Conservation (phyloP, 352 stramenopile genomes). For the Blastocystis sp. region DNA sequence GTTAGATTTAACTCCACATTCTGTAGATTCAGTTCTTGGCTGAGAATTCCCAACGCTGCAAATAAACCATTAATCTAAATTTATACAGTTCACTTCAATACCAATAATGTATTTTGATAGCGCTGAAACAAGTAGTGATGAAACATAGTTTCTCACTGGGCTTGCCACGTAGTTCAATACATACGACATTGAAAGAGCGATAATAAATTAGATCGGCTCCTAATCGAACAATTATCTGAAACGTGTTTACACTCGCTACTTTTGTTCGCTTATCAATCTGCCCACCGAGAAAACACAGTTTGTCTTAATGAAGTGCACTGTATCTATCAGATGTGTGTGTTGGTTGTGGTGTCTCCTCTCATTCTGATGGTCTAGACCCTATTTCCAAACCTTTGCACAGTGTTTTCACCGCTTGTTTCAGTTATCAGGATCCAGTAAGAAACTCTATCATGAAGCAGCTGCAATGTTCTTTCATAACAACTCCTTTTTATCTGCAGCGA, state of each 20-base stretch:
- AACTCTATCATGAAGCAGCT: no score
- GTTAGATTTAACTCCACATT: constrained; percentile 60
- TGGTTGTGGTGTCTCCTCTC: no score
- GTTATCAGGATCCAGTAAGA: no score
- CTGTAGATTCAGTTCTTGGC: constrained; percentile 57
- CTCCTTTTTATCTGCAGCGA: no score
- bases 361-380: no score
- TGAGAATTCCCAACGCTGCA: constrained; percentile 49
- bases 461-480: no score
- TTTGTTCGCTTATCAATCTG: neutral
- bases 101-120: constrained; percentile 61
- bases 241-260: neutral
- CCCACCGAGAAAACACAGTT: neutral
- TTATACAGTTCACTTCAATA: constrained; percentile 52
- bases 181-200: constrained; percentile 8
- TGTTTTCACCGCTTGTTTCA: no score
- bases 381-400: no score
- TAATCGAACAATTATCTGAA: neutral
- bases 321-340: neutral
- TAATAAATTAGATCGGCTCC: neutral
- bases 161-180: constrained; percentile 47
- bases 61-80: neutral
- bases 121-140: constrained; percentile 35
- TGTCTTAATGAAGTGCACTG: neutral
- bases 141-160: constrained; percentile 51